Base-by-base conservation (phyloP, 2,329 filamentous ascomycete species). In the Trichoderma sp. region DNA sequence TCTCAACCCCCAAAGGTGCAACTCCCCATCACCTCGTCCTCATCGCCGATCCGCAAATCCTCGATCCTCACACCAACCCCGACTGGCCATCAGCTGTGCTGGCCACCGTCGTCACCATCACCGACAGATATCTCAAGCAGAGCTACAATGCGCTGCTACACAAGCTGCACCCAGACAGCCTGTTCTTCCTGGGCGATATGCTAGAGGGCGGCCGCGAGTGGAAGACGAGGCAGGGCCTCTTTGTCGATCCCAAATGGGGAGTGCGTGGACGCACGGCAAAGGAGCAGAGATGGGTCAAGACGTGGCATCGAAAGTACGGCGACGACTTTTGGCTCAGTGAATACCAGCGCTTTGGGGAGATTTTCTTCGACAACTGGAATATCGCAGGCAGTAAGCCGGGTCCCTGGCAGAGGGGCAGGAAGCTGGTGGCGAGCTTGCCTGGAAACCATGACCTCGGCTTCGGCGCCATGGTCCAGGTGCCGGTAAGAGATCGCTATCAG, bases 131-230 rank as follows among this genome's bases (percentile, higher is more conserved):
- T 84, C 90, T 99, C 78, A 91, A 92, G 56, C 91, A 95, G 59
- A 92, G 93, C 9, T 98, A 97, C 83, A 89, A 88, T n/a, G 89
- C 92, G 71, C 89, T 98, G 75, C 95, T 98, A 81, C 86, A 89
- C 21, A 86, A 90, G 21, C 87, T 98, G 16, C 90, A 90, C n/a
- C 97, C 97, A 0, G 95, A 98, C 82, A 95, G 94, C 18, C 87
- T 97, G 1, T 91, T 98, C 81, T 98, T 99, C 81, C 87, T 99
- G 0, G 97, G 97, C 8, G 97, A 99, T 82, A 86, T 99, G 1
- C 98, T 99, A 80, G 97, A 99, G 81, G 97, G 97, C 4, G 97
- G 97, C 9, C 90, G 97, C 79, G 97, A 99, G 86, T 99, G 97
- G 97, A 93, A 92, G 79, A 96, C 95, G 14, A 86, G 84, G 3